These are phyloP conservation scores for Talaromyces islandicus DNA, from an alignment of 2,329 filamentous ascomycete genomes.

Conservation along the genomic window DNA sequence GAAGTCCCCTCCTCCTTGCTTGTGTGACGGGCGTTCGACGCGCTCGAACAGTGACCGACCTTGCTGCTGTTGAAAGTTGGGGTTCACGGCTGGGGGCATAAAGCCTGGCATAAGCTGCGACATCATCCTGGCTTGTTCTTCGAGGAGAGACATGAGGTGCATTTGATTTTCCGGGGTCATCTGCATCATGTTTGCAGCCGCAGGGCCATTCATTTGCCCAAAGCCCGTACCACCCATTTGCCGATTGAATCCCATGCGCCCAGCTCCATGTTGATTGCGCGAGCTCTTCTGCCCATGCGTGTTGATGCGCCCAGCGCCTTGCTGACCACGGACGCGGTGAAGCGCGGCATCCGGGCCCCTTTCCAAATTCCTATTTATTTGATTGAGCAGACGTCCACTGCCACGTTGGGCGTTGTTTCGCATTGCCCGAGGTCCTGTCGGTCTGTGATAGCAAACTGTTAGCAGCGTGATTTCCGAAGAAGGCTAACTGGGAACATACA, in stretches of 20 bases:
- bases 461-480: slow-evolving; percentile 24
- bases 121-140: slow-evolving; percentile 86
- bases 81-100: slow-evolving; percentile 48
- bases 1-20: slow-evolving; percentile 48
- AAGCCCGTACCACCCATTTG: slow-evolving; percentile 41
- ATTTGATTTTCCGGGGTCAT: slow-evolving; percentile 66
- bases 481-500: slow-evolving; percentile 23
- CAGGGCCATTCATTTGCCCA: slow-evolving; percentile 21
- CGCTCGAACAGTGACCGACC: slow-evolving; percentile 69
- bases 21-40: slow-evolving; percentile 49
- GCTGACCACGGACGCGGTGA: slow-evolving; percentile 69
- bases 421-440: slow-evolving; percentile 93
- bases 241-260: slow-evolving; percentile 42
- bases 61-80: slow-evolving; percentile 45
- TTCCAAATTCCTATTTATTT: slow-evolving; percentile 78
- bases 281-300: slow-evolving; percentile 69
- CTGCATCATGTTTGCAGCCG: slow-evolving; percentile 44
- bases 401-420: slow-evolving; percentile 63
- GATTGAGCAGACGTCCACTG: slow-evolving; percentile 76
- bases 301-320: slow-evolving; percentile 74
- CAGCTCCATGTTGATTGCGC: slow-evolving; percentile 44
- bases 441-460: slow-evolving; percentile 50
- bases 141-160: slow-evolving; percentile 69
- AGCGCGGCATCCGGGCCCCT: slow-evolving; percentile 67
- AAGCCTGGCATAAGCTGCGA: slow-evolving; percentile 59